phyloP scores from a whole-genome alignment of 441 rosid genomes.

The Euphorbia celastroides region DNA sequence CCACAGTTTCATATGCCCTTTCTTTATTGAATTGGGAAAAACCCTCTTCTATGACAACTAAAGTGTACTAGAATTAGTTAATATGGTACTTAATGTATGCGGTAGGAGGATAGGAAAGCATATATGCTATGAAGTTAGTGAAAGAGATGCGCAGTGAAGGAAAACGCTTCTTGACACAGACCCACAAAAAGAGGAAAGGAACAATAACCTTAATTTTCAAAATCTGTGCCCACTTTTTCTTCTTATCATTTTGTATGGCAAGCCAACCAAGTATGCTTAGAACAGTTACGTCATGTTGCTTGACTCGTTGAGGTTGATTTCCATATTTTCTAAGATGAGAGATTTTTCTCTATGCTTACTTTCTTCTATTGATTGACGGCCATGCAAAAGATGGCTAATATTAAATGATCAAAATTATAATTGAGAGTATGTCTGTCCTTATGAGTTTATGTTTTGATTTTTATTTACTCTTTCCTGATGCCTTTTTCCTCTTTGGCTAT shows the following conservation, averaged over 20 bases:
- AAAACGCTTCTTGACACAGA: not conserved
- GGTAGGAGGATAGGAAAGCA: not conserved
- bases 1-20: not conserved
- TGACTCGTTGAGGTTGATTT: not conserved
- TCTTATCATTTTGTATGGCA: not conserved
- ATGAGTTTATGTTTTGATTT: not conserved
- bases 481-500: not conserved
- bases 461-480: not conserved
- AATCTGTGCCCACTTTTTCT: not conserved
- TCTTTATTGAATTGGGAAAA: slow-evolving; percentile 9
- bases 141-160: no score
- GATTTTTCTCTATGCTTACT: not conserved
- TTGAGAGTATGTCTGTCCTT: not conserved
- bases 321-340: not conserved
- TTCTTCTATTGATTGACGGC: not conserved
- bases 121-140: no score
- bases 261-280: not conserved
- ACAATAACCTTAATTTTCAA: not conserved
- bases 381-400: not conserved
- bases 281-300: not conserved
- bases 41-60: not conserved
- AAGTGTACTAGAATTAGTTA: not conserved
- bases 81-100: not conserved
- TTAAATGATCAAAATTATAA: not conserved
- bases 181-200: not conserved